phyloP scores from a whole-genome alignment of 371 early-diverging fungal genomes.

The Mucor racemosus region DNA sequence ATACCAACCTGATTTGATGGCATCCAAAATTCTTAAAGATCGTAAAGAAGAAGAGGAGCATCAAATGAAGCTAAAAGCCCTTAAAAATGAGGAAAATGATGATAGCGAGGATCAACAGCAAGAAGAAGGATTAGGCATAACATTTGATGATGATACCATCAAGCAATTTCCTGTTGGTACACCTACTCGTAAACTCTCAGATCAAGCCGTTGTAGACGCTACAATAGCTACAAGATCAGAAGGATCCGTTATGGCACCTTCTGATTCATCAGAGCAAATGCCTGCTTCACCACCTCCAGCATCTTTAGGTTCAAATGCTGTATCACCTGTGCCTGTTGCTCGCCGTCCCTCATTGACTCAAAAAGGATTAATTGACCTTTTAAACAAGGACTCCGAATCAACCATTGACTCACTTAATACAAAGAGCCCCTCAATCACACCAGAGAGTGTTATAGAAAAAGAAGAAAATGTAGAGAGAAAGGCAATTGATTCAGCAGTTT shows the following conservation, averaged over 20 bases:
- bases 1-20: slow-evolving; percentile 52
- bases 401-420: neutral
- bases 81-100: neutral
- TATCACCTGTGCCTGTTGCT: neutral
- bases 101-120: neutral
- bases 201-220: slow-evolving; percentile 6
- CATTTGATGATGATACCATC: neutral
- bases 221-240: slow-evolving; percentile 12
- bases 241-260: slow-evolving; percentile 9
- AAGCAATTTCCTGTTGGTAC: neutral
- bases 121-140: slow-evolving; percentile 8
- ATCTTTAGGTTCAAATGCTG: neutral
- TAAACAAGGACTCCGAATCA: slow-evolving; percentile 10
- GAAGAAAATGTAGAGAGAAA: neutral
- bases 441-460: neutral
- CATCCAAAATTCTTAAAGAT: slow-evolving; percentile 23
- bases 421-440: neutral
- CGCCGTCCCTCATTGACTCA: slow-evolving; percentile 12
- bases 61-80: neutral
- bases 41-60: neutral
- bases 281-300: neutral
- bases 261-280: neutral
- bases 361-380: slow-evolving; percentile 5
- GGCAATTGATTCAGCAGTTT: slow-evolving; percentile 18
- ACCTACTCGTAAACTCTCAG: slow-evolving; percentile 12